Evolutionary conservation across 257 asterid genomes (phyloP).

Genomic region (Catharanthus roseus): DNA sequence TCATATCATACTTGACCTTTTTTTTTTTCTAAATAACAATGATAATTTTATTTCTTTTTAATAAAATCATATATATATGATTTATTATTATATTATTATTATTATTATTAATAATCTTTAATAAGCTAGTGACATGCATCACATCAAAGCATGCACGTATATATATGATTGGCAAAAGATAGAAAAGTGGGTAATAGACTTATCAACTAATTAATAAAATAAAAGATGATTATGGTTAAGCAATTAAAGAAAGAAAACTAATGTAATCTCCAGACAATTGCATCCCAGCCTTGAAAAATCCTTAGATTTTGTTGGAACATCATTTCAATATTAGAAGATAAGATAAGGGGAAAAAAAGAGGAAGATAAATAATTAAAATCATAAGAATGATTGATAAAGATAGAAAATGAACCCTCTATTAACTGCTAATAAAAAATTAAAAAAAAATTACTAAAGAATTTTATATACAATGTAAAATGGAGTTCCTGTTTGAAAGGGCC

Average conservation of each 20-base stretch:
- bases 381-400: neutral
- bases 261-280: neutral
- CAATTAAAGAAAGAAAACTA: neutral
- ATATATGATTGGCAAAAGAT: neutral
- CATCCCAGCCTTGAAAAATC: neutral
- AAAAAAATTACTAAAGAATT: neutral
- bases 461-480: neutral
- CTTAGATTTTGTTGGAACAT: neutral
- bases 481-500: neutral
- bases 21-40: no score
- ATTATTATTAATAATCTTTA: no score
- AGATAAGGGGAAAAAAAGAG: neutral
- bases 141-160: neutral
- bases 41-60: no score
- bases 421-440: neutral
- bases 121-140: neutral
- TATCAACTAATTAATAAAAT: neutral
- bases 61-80: no score
- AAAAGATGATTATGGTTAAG: neutral
- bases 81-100: no score
- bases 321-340: conserved; percentile 4
- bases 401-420: neutral
- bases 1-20: no score
- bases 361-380: conserved; percentile 6
- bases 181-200: neutral